A percentile compares a stretch with the other conserved stretches of the same genome.
Conservation (phyloP, 495 filamentous ascomycete genomes). For the Extremus antarcticus region DNA sequence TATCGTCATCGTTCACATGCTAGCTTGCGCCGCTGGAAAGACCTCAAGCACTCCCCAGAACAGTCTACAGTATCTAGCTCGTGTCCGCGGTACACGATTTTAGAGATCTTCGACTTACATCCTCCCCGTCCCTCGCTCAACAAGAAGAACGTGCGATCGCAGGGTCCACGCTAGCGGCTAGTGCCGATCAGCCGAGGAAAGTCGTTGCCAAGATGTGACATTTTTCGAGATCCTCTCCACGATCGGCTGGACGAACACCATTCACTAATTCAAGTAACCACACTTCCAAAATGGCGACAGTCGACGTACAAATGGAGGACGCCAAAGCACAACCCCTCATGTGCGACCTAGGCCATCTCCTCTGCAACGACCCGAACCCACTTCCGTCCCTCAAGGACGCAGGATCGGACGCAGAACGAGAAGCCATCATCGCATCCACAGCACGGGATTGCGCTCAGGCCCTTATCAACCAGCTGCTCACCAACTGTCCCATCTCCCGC, state of each 20-base stretch:
- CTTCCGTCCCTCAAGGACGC: conserved; percentile 18
- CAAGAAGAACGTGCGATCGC: too few species aligned
- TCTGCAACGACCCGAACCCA: conserved; percentile 24
- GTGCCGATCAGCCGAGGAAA: background rate
- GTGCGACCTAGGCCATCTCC: conserved; percentile 28
- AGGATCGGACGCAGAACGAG: conserved; percentile 17
- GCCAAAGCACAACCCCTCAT: conserved; percentile 18
- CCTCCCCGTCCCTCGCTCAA: too few species aligned
- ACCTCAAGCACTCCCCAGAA: too few species aligned
- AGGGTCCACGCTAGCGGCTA: conserved; percentile 4
- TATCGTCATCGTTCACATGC: background rate
- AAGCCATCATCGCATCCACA: conserved; percentile 49
- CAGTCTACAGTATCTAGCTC: too few species aligned
- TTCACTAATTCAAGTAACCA: too few species aligned
- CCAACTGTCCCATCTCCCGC: conserved; percentile 62
- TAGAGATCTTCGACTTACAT: too few species aligned
- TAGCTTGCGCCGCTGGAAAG: too few species aligned
- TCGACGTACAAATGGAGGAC: background rate
- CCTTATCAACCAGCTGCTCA: conserved; percentile 81
- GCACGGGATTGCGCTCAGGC: conserved; percentile 81
- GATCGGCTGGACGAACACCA: too few species aligned
- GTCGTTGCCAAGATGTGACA: background rate
- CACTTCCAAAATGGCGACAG: background rate
- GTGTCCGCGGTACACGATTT: too few species aligned
- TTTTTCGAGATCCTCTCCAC: too few species aligned